phyloP scores from a whole-genome alignment of 768 basidiomycete genomes.

The Naganishia onofrii region DNA sequence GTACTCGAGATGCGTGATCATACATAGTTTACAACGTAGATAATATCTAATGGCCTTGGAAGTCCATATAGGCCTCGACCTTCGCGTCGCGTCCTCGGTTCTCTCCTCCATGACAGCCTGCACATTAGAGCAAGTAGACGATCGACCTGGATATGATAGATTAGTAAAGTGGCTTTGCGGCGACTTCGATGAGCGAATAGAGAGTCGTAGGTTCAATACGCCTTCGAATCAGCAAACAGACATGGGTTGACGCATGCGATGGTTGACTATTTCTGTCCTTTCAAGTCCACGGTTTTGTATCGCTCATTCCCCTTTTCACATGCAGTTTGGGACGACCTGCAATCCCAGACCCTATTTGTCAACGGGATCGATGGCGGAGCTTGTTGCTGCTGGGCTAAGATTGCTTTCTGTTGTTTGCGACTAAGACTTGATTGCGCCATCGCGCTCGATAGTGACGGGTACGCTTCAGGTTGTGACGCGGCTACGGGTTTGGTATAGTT shows the following conservation, averaged over 20 bases:
- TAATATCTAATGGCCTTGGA: too few species aligned
- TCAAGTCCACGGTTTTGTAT: slow-evolving; percentile 82
- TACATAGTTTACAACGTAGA: too few species aligned
- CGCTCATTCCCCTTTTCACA: slow-evolving; percentile 68
- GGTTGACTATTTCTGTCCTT: slow-evolving; percentile 71
- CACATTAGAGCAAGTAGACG: neutral
- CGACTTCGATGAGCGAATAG: too few species aligned
- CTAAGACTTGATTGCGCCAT: slow-evolving; percentile 2
- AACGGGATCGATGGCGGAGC: slow-evolving; percentile 32
- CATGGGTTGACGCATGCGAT: neutral
- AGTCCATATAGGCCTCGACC: neutral
- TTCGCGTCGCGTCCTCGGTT: neutral
- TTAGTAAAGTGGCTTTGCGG: neutral
- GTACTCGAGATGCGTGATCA: too few species aligned
- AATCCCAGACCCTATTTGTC: slow-evolving; percentile 48
- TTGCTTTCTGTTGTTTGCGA: slow-evolving; percentile 16
- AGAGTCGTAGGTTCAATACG: neutral
- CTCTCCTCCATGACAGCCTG: neutral
- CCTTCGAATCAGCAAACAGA: neutral
- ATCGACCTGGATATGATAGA: neutral
- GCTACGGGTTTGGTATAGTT: slow-evolving; percentile 55
- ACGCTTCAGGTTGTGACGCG: slow-evolving; percentile 22
- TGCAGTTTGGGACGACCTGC: slow-evolving; percentile 45
- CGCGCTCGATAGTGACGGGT: slow-evolving; percentile 6
- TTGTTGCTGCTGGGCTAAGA: slow-evolving; percentile 18